A percentile compares a stretch with the other conserved stretches of the same genome.
Conservation (phyloP, 2,329 filamentous ascomycete species). For the Westerdykella sp. region DNA sequence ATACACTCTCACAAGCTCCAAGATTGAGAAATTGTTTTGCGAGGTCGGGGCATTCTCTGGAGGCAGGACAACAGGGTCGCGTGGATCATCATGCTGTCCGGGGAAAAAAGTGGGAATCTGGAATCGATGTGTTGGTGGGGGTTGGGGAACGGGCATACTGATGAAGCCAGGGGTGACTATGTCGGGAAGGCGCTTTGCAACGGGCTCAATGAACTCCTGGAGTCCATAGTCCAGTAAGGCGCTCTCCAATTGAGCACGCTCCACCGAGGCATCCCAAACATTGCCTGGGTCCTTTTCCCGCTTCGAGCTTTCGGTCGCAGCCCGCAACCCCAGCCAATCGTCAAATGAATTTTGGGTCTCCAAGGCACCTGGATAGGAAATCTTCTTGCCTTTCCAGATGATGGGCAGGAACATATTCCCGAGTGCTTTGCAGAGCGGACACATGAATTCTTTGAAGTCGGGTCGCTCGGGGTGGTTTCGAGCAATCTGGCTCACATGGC, state of each 20-base stretch:
- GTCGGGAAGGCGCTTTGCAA: conserved; percentile 40
- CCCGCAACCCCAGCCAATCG: conserved; percentile 59
- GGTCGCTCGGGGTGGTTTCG: conserved; percentile 85
- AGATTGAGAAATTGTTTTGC: conserved; percentile 23
- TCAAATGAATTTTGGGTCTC: conserved; percentile 55
- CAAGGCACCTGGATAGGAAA: conserved; percentile 71
- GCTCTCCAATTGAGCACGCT: conserved; percentile 39
- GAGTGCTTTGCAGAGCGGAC: conserved; percentile 90
- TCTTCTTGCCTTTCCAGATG: conserved; percentile 88
- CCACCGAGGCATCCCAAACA: conserved; percentile 2
- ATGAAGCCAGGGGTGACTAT: conserved; percentile 24
- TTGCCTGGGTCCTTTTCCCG: conserved; percentile 41
- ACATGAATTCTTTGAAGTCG: conserved; percentile 81
- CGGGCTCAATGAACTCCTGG: conserved; percentile 45
- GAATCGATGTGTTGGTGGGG: conserved; percentile 13
- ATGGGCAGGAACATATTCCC: conserved; percentile 94
- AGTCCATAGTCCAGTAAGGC: conserved; percentile 48
- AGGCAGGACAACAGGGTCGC: conserved; percentile 17
- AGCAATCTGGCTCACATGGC: conserved; percentile 88
- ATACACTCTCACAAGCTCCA: conserved; percentile 51
- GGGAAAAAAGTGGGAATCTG: conserved; percentile 28
- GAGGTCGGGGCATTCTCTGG: conserved; percentile 16
- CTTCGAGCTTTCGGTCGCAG: conserved; percentile 46
- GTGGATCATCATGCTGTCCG: conserved; percentile 18
- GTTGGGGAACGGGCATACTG: conserved; percentile 16